Evolutionary conservation across 1,139 yeast genomes (phyloP).

Genomic region (Suhomyces bokatorum): DNA sequence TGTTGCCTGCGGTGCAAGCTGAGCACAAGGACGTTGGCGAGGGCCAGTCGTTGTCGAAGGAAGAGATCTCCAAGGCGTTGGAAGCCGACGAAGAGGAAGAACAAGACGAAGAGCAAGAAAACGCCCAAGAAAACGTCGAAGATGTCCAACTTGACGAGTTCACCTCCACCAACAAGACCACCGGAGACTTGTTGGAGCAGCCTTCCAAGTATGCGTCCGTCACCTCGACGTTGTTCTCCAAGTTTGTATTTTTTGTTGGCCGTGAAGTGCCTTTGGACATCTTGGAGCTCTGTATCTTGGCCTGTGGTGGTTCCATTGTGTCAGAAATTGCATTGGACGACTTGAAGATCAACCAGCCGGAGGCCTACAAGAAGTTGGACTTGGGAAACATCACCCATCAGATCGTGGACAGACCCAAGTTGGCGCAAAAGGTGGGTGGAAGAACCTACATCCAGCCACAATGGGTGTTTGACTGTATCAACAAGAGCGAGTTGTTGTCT

Average conservation of each 20-base stretch:
- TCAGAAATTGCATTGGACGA: conserved; percentile 90
- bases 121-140: conserved; percentile 44
- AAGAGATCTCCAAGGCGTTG: conserved; percentile 52
- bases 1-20: conserved; percentile 38
- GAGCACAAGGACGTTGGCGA: conserved; percentile 22
- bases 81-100: conserved; percentile 49
- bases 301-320: conserved; percentile 84
- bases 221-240: conserved; percentile 64
- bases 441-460: conserved; percentile 96
- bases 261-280: conserved; percentile 95
- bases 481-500: conserved; percentile 70
- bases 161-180: conserved; percentile 56
- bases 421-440: conserved; percentile 77
- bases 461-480: conserved; percentile 93
- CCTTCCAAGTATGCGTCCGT: conserved; percentile 67
- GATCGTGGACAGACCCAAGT: conserved; percentile 87
- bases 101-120: conserved; percentile 36
- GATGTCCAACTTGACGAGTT: conserved; percentile 65
- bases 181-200: conserved; percentile 79
- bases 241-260: conserved; percentile 82
- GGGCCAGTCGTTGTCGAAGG: conserved; percentile 41
- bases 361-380: conserved; percentile 50
- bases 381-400: conserved; percentile 83
- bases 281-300: conserved; percentile 80
- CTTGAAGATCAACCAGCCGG: conserved; percentile 45